phyloP scores from a whole-genome alignment of 2,329 filamentous ascomycete species.

The Claviceps fusiformis region DNA sequence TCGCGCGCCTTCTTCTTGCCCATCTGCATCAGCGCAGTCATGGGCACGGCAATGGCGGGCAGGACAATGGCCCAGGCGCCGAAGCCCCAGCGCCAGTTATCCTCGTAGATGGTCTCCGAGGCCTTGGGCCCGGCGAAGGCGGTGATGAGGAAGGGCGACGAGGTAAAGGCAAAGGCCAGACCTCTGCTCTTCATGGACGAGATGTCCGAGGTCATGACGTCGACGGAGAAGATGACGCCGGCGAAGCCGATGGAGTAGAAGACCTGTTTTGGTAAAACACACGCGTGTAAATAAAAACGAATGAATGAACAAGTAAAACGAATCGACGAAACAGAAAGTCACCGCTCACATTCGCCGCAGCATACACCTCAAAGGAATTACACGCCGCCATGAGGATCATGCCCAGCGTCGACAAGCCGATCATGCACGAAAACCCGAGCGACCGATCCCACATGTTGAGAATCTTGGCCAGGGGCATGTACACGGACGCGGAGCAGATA shows the following conservation, averaged over 20 bases:
- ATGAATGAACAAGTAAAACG: not conserved
- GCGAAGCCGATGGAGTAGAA: slow-evolving; percentile 49
- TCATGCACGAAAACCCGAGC: slow-evolving; percentile 43
- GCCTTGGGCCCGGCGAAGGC: slow-evolving; percentile 25
- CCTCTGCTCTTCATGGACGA: slow-evolving; percentile 26
- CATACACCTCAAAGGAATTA: slow-evolving; percentile 26
- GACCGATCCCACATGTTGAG: slow-evolving; percentile 51
- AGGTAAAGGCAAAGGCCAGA: slow-evolving; percentile 25
- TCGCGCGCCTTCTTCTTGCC: slow-evolving; percentile 44
- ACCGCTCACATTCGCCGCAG: slow-evolving; percentile 33
- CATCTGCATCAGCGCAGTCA: slow-evolving; percentile 38
- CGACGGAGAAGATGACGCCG: slow-evolving; percentile 47
- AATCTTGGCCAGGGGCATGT: slow-evolving; percentile 48
- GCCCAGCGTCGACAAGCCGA: slow-evolving; percentile 30
- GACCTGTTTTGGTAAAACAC: slow-evolving; percentile 23
- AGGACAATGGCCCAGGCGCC: slow-evolving; percentile 48
- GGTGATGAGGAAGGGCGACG: slow-evolving; percentile 32
- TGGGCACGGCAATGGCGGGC: slow-evolving; percentile 37
- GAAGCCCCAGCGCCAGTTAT: slow-evolving; percentile 30
- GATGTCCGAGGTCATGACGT: slow-evolving; percentile 53
- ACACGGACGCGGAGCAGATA: slow-evolving; percentile 43
- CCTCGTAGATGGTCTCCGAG: slow-evolving; percentile 16
- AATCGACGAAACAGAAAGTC: not conserved
- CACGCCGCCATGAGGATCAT: slow-evolving; percentile 50
- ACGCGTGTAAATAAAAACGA: not conserved